Evolutionary conservation across 306 rosid genomes (phyloP).

Genomic region (Trifolium pratense): DNA sequence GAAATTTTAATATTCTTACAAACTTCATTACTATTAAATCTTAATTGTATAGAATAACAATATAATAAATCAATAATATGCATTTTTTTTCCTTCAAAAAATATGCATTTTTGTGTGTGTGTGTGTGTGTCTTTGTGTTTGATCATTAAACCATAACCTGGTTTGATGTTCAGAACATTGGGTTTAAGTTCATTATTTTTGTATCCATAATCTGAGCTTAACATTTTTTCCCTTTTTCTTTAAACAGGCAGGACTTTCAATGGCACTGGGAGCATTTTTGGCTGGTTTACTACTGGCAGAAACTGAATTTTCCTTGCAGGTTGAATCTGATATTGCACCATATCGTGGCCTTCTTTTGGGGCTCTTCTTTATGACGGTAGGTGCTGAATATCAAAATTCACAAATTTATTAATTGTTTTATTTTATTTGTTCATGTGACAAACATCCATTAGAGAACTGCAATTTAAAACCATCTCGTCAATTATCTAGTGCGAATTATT

Average conservation of each 20-base stretch:
- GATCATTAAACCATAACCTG: background rate
- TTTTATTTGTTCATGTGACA: conserved; percentile 32
- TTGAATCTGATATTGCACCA: conserved; percentile 99
- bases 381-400: conserved; percentile 44
- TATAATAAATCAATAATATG: background rate
- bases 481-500: conserved; percentile 20
- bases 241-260: conserved; percentile 96
- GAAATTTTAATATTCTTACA: background rate
- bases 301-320: conserved; percentile 97
- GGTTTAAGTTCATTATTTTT: conserved; percentile 10
- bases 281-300: conserved; percentile 98
- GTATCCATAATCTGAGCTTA: conserved; percentile 30
- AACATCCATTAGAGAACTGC: background rate
- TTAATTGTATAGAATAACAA: conserved; percentile 11
- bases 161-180: conserved; percentile 8
- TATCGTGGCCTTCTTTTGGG: conserved; percentile 99
- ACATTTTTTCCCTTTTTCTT: conserved; percentile 23
- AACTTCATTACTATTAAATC: conserved; percentile 16
- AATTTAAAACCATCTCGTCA: background rate
- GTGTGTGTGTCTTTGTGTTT: background rate
- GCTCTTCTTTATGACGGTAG: conserved; percentile 98
- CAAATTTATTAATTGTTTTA: conserved; percentile 31
- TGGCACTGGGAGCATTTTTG: conserved; percentile 99
- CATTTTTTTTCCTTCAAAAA: too few species aligned
- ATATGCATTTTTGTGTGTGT: background rate